Percentiles rank a stretch among this genome's conserved stretches.
Conservation (phyloP, 2,329 filamentous ascomycete species). For the Pseudogymnoascus sp. region DNA sequence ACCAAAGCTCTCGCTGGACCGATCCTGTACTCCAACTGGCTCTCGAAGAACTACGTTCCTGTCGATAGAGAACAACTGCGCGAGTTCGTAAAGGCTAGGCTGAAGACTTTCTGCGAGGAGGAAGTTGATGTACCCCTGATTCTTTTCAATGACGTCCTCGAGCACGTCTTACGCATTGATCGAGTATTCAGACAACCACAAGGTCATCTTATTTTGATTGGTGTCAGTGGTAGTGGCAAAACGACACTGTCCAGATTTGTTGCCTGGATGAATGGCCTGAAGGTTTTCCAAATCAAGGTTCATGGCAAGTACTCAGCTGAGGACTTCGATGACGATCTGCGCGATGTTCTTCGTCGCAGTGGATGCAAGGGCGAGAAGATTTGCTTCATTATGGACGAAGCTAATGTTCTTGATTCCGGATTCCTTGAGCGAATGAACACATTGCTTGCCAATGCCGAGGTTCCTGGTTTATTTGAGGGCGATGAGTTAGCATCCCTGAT, state of each 20-base stretch:
- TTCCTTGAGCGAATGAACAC: constrained; percentile 99
- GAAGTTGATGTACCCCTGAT: constrained; percentile 98
- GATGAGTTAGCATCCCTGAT: constrained; percentile 97
- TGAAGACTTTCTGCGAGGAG: constrained; percentile 98
- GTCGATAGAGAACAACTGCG: constrained; percentile 91
- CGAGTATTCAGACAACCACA: constrained; percentile 97
- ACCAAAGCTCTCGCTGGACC: constrained; percentile 81
- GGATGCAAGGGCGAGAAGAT: constrained; percentile 99
- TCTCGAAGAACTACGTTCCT: constrained; percentile 96
- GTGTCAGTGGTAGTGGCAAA: constrained; percentile 97
- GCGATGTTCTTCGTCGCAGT: constrained; percentile 84
- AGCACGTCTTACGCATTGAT: constrained; percentile 96
- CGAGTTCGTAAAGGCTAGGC: constrained; percentile 93
- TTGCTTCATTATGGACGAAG: constrained; percentile 99
- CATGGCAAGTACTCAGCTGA: constrained; percentile 97
- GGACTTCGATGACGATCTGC: constrained; percentile 96
- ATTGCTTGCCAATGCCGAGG: constrained; percentile 95
- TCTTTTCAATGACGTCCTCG: constrained; percentile 97
- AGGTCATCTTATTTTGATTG: constrained; percentile 95
- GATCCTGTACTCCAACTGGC: constrained; percentile 98
- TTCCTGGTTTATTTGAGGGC: constrained; percentile 97
- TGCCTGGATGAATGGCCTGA: constrained; percentile 99
- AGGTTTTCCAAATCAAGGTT: constrained; percentile 99
- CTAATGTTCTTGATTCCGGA: constrained; percentile 95
- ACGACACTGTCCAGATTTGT: constrained; percentile 97